Evolutionary conservation across 805 yeast species (phyloP), one percentile per base, ranked within the genome.

Genomic region (Ogataea salicorniae): DNA sequence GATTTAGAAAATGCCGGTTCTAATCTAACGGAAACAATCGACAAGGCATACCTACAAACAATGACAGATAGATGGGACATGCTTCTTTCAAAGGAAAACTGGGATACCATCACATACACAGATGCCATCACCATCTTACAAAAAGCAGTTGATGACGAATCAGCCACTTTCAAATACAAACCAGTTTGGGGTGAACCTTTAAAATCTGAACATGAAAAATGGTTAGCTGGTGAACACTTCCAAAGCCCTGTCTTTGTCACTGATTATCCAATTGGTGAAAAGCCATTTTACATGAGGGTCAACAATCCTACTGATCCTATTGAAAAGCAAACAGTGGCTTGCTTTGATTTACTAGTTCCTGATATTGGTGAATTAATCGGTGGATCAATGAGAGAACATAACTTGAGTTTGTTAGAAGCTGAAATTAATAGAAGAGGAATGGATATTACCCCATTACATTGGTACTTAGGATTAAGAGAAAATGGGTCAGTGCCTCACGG

Each of bases 321-420:
- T 6, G 37, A 37, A 16, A 47, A 45, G 11, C 38, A 45, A 22
- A 89, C 96, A 0, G 97, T 88, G 2, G 95, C 87, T 0, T 91
- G 98, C 59, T 94, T 81, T 60, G 99, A 94, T 61, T 72, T 94
- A 42, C 67, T 94, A 5, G 78, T 92, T 17, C 99, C 99, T 0
- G 92, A 84, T 17, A 76, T 94, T 47, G 99, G 98, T 22, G 99
- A 94, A 63, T 70, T 94, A 15, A 83, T 88, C 7, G 99, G 99
- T 2, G 99, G 99, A 0, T 89, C 97, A 0, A 56, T 94, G 50
- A 86, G 99, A 66, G 96, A 92, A 58, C 87, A 87, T 58, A 68
- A 77, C 51, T 68, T 76, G 50, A 73, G 65, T 0, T 56, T 48
- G 13, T 66, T 94, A 16, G 55, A 70, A 2, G 51, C 51, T 0